Conservation (phyloP, 2,329 filamentous ascomycete genomes). For the Alternaria infectoria region DNA sequence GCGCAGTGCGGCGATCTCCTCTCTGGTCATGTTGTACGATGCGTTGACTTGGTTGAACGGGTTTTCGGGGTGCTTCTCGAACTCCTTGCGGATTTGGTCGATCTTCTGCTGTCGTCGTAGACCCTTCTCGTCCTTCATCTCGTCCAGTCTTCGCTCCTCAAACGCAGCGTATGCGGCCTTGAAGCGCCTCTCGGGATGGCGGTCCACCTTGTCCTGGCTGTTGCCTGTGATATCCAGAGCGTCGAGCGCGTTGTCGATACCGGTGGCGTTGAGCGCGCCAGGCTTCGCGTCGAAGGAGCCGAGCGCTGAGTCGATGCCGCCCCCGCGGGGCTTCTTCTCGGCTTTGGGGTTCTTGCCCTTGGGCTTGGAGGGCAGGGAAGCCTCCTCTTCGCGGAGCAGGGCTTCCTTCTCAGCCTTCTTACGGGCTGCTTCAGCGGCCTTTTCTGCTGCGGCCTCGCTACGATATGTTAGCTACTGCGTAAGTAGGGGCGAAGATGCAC, state of each 20-base stretch:
- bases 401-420: slow-evolving; percentile 95
- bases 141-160: slow-evolving; percentile 78
- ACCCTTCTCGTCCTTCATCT: slow-evolving; percentile 86
- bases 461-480: slow-evolving; percentile 11
- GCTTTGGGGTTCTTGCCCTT: slow-evolving; percentile 73
- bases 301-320: slow-evolving; percentile 70
- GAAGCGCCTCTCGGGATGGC: slow-evolving; percentile 85
- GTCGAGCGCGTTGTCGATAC: slow-evolving; percentile 93
- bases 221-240: slow-evolving; percentile 73
- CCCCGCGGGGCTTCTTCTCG: slow-evolving; percentile 56
- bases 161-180: slow-evolving; percentile 84
- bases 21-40: slow-evolving; percentile 76
- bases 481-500: slow-evolving; percentile 29
- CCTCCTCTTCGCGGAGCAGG: slow-evolving; percentile 82
- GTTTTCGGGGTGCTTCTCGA: slow-evolving; percentile 92
- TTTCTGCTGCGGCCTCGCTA: slow-evolving; percentile 83
- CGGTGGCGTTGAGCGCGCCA: slow-evolving; percentile 75
- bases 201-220: slow-evolving; percentile 76
- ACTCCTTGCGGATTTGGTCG: slow-evolving; percentile 86
- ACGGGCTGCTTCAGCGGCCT: slow-evolving; percentile 79
- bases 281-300: slow-evolving; percentile 52
- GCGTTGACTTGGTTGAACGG: slow-evolving; percentile 88
- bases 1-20: slow-evolving; percentile 73
- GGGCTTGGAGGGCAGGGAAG: slow-evolving; percentile 64
- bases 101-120: slow-evolving; percentile 84